phyloP scores from a whole-genome alignment of 192 early-diverging fungal species.

The Coemansia sp. region DNA sequence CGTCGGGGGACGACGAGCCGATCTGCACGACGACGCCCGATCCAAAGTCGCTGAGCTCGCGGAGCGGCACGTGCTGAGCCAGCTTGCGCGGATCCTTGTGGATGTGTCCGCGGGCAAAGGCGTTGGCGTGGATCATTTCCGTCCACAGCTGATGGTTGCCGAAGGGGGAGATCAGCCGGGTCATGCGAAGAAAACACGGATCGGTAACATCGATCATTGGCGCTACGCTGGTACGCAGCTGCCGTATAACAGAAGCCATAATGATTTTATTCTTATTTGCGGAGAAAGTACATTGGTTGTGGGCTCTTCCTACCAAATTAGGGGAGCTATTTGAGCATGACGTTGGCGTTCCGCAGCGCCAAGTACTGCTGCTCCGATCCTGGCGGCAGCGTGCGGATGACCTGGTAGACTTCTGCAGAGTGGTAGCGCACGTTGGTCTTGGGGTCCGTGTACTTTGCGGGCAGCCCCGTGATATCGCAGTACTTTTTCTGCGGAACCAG shows the following conservation, averaged over 20 bases:
- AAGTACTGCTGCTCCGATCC: slow-evolving; percentile 78
- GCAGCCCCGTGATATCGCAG: slow-evolving; percentile 87
- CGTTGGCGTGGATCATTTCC: slow-evolving; percentile 69
- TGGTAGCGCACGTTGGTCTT: slow-evolving; percentile 81
- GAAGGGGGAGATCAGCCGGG: slow-evolving; percentile 65
- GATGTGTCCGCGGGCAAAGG: slow-evolving; percentile 38
- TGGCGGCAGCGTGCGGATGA: slow-evolving; percentile 68
- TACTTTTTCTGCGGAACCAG: slow-evolving; percentile 83
- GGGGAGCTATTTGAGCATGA: slow-evolving; percentile 59
- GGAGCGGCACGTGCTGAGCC: slow-evolving; percentile 24
- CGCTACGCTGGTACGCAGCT: slow-evolving; percentile 60
- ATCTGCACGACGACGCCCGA: slow-evolving; percentile 47
- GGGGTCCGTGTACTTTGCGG: slow-evolving; percentile 84
- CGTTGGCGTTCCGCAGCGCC: slow-evolving; percentile 73
- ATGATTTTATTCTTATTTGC: not conserved
- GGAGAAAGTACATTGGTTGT: no score
- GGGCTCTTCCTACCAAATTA: no score
- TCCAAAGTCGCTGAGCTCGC: slow-evolving; percentile 33
- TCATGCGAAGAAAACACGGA: slow-evolving; percentile 62
- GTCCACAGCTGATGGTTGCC: slow-evolving; percentile 61
- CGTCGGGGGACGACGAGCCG: slow-evolving; percentile 29
- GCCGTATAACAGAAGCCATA: slow-evolving; percentile 16
- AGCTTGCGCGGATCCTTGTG: slow-evolving; percentile 18
- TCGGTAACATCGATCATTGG: slow-evolving; percentile 80
- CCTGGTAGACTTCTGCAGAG: slow-evolving; percentile 77